phyloP scores from a whole-genome alignment of 148 eudicot species.

The Rhododendron ferrugineum region DNA sequence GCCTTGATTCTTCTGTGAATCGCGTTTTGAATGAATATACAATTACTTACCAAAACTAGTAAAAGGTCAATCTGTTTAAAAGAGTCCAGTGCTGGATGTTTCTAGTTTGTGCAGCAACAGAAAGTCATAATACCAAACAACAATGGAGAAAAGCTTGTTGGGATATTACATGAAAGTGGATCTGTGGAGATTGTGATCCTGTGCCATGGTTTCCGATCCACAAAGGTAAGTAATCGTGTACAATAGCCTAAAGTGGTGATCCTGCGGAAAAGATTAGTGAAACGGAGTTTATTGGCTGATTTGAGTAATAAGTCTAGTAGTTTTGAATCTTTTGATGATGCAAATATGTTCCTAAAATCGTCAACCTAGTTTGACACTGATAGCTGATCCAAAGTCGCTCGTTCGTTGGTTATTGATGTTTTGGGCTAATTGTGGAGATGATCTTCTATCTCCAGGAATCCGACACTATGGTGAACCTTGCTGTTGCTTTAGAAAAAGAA shows the following conservation, averaged over 20 bases:
- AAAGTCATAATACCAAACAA: constrained; percentile 43
- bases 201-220: constrained; percentile 66
- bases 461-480: constrained; percentile 36
- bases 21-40: not conserved
- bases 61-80: not conserved
- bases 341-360: not conserved
- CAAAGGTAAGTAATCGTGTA: constrained; percentile 35
- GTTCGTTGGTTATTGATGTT: not conserved
- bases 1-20: not conserved
- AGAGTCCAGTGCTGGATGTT: not conserved
- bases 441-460: constrained; percentile 38
- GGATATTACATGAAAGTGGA: constrained; percentile 62
- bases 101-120: constrained; percentile 24
- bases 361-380: not conserved
- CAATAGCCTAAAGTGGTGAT: not conserved
- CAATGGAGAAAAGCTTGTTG: constrained; percentile 60
- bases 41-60: not conserved
- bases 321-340: not conserved
- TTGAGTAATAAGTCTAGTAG: no score
- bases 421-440: not conserved
- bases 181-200: constrained; percentile 58
- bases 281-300: not conserved
- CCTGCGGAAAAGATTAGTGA: not conserved
- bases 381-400: not conserved
- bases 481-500: constrained; percentile 55